Conservation (phyloP, 768 basidiomycete species). For the Amyloporia xantha region DNA sequence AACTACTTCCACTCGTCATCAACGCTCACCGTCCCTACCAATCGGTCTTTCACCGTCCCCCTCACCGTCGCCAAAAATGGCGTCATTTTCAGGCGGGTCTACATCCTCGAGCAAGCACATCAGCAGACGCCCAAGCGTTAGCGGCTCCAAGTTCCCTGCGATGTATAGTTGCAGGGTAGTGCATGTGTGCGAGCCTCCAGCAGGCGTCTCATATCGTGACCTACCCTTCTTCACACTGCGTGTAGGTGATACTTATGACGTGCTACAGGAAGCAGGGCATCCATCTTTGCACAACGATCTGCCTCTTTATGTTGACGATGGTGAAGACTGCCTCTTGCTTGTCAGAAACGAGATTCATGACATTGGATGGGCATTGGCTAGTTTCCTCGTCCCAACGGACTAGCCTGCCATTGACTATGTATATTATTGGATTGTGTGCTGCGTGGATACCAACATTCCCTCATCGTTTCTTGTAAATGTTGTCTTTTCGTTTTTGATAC, state of each 20-base stretch:
- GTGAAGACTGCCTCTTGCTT: slow-evolving; percentile 68
- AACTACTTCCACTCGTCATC: slow-evolving; percentile 13
- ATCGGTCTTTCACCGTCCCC: slow-evolving; percentile 9
- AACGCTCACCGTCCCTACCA: slow-evolving; percentile 20
- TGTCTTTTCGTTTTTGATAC: too few relatives aligned
- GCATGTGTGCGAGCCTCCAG: slow-evolving; percentile 61
- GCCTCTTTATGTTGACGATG: slow-evolving; percentile 74
- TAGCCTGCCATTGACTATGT: slow-evolving; percentile 6
- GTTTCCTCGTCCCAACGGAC: slow-evolving; percentile 64
- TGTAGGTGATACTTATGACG: slow-evolving; percentile 55
- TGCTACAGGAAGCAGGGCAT: slow-evolving; percentile 73
- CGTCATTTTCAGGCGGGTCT: slow-evolving; percentile 3
- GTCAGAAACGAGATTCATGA: slow-evolving; percentile 49
- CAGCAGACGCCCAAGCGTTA: slow-evolving; percentile 7
- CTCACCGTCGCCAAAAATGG: slow-evolving; percentile 10
- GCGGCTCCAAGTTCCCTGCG: slow-evolving; percentile 21
- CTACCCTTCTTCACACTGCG: slow-evolving; percentile 73
- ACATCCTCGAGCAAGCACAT: neutral
- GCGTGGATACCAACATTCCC: neutral
- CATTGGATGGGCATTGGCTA: slow-evolving; percentile 78
- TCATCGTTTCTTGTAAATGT: neutral
- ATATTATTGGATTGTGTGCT: slow-evolving; percentile 8
- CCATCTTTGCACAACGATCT: slow-evolving; percentile 67
- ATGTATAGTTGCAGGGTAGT: slow-evolving; percentile 65
- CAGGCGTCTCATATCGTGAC: slow-evolving; percentile 57